Evolutionary conservation across 139 green algal genomes (phyloP).

Genomic region (Yamagishiella unicocca): DNA sequence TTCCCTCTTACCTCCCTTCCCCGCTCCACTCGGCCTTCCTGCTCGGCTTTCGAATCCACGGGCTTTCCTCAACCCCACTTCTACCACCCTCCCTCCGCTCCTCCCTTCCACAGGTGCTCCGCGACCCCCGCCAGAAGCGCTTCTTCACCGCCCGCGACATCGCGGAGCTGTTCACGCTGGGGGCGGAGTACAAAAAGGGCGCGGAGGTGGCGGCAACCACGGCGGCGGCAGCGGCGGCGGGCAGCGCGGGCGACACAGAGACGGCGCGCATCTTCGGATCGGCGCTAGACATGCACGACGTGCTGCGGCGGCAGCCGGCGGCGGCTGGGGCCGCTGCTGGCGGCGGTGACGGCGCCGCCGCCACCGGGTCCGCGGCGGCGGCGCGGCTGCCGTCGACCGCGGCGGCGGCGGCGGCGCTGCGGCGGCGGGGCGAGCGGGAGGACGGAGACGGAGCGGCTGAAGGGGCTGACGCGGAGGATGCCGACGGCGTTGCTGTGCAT

Average conservation of each 20-base stretch:
- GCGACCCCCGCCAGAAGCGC: conserved; percentile 92
- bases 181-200: conserved; percentile 69
- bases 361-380: background rate
- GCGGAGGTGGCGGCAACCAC: background rate
- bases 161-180: conserved; percentile 94
- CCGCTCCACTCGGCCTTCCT: too few relatives aligned
- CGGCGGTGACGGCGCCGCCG: conserved; percentile 32
- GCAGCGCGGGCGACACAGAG: conserved; percentile 63
- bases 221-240: background rate
- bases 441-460: too few relatives aligned
- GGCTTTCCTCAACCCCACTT: background rate
- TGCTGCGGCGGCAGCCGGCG: background rate
- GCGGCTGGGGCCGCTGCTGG: background rate
- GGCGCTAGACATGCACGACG: conserved; percentile 50
- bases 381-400: conserved; percentile 9
- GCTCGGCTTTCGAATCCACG: too few relatives aligned
- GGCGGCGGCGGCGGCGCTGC: conserved; percentile 11
- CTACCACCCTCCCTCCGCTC: background rate
- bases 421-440: background rate
- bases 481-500: background rate
- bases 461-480: background rate
- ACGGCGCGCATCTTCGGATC: conserved; percentile 85
- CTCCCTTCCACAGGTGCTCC: conserved; percentile 77
- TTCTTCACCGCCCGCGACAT: conserved; percentile 95
- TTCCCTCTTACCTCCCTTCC: too few relatives aligned